Evolutionary conservation across 495 filamentous ascomycete species (phyloP).

Genomic region (Elaphomyces granulatus): DNA sequence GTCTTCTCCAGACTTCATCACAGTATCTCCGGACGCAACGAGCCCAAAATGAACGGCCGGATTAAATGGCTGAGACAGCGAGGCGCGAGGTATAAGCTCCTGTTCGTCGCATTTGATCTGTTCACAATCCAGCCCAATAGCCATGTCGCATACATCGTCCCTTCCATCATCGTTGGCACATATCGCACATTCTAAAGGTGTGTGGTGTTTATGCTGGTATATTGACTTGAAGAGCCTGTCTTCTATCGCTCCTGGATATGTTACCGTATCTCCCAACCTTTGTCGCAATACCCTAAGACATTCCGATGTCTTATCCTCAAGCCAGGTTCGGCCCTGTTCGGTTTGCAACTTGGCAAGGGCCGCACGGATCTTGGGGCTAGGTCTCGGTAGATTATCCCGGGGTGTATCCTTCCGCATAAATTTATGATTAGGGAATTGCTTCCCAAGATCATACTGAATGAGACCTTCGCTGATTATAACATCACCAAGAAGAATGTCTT

Average conservation of each 20-base stretch:
- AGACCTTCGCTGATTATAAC: conserved; percentile 26
- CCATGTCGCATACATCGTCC: too few species aligned
- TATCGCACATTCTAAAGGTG: too few species aligned
- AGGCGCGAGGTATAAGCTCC: too few species aligned
- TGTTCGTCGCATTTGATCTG: conserved; percentile 4
- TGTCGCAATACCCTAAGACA: too few species aligned
- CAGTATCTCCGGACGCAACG: conserved; percentile 16
- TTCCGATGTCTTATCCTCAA: too few species aligned
- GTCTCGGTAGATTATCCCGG: conserved; percentile 12
- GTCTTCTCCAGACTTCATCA: conserved; percentile 18
- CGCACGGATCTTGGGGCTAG: conserved; percentile 16
- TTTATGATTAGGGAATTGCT: conserved; percentile 12
- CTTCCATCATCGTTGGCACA: too few species aligned
- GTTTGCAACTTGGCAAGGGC: conserved; percentile 8
- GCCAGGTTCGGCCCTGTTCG: too few species aligned
- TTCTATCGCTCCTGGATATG: conserved; percentile 6
- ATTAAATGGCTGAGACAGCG: too few species aligned
- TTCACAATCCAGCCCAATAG: conserved; percentile 3
- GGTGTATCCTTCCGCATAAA: conserved; percentile 11
- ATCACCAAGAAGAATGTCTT: conserved; percentile 26
- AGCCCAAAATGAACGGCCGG: conserved; percentile 11
- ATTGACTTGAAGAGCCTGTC: conserved; percentile 10
- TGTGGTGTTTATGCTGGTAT: conserved; percentile 11
- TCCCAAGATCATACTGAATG: conserved; percentile 22
- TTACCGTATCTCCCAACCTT: too few species aligned